A percentile compares a stretch with the other conserved stretches of the same genome.
Evolutionary conservation across 495 filamentous ascomycete genomes (phyloP).

Genomic region (Amorphotheca resinae): DNA sequence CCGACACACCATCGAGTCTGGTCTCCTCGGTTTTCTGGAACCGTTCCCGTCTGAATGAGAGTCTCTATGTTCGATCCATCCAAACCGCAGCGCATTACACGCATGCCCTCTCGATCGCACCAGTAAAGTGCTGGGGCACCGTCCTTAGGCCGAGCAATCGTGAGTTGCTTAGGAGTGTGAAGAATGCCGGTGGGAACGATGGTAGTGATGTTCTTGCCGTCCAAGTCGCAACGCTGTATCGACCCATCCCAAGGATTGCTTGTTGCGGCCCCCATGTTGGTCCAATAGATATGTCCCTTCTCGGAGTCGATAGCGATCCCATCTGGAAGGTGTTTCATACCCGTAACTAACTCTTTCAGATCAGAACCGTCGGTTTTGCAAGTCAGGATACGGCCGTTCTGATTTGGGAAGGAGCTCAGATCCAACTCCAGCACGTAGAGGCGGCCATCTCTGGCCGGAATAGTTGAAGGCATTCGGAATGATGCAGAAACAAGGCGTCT

Average conservation of each 20-base stretch:
- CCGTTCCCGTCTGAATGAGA: constrained; percentile 27
- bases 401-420: too few relatives aligned
- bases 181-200: constrained; percentile 10
- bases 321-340: constrained; percentile 27
- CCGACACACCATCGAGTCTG: constrained; percentile 41
- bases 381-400: constrained; percentile 8
- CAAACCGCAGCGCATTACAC: constrained; percentile 24
- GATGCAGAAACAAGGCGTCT: too few relatives aligned
- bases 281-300: constrained; percentile 36
- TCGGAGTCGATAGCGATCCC: constrained; percentile 30
- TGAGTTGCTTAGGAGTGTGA: constrained; percentile 44
- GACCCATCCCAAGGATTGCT: constrained; percentile 28
- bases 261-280: constrained; percentile 35
- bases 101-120: constrained; percentile 41
- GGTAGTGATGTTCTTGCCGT: constrained; percentile 29
- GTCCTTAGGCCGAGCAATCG: too few relatives aligned
- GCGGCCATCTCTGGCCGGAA: too few relatives aligned
- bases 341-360: constrained; percentile 2
- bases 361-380: constrained; percentile 5
- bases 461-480: too few relatives aligned
- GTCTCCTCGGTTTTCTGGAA: constrained; percentile 22
- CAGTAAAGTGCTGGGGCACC: constrained; percentile 35
- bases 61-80: constrained; percentile 21
- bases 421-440: too few relatives aligned
- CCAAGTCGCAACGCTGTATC: constrained; percentile 31